Evolutionary conservation across 257 asterid genomes (phyloP), one percentile per base, ranked within the genome.

Genomic region (Coffea canephora): DNA sequence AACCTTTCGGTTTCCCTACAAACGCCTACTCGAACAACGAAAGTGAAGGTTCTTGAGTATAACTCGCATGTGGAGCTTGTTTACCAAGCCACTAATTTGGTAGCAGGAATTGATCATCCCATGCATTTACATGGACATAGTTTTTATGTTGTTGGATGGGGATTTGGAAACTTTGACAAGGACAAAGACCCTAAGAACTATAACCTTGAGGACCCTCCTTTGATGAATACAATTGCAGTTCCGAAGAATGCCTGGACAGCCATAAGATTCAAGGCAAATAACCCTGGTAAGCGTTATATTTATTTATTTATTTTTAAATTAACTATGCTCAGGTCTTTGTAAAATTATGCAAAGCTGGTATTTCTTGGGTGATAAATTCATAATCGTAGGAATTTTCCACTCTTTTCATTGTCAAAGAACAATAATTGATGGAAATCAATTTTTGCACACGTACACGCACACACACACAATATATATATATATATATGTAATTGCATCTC

Each of bases 101-200:
- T 89, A 36, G 87, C 83, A 0, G 91, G 94, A 15, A 80, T 89
- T 6, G 89, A 91, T 82, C 97, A 92, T 77, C 97, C 96, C 0
- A 89, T 92, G 86, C 97, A 92, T 77, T 81, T 91, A 59, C 97
- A 92, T 71, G 97, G 97, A n/a, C 83, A 89, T 21, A 92, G 90
- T 76, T 92, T 90, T 52, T 92, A 86, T 23, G 94, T 89, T 0
- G 91, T 93, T 11, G 97, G 97, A 0, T 80, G 80, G 79, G 96
- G 92, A 2, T 3, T 69, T 3, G 96, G 97, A 1, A 90, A 90
- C 31, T 93, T 93, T 15, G 78, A 93, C 2, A 77, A 67, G 15
- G 48, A 31, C 2, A 84, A 34, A 45, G 91, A 92, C 34, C 94
- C 96, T 19, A 25, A 39, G 46, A 86, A 73, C 34, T 92, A 89